A percentile compares a stretch with the other conserved stretches of the same genome.
Conservation (phyloP, 129 eudicot species). For the Ambrosia artemisiifolia region DNA sequence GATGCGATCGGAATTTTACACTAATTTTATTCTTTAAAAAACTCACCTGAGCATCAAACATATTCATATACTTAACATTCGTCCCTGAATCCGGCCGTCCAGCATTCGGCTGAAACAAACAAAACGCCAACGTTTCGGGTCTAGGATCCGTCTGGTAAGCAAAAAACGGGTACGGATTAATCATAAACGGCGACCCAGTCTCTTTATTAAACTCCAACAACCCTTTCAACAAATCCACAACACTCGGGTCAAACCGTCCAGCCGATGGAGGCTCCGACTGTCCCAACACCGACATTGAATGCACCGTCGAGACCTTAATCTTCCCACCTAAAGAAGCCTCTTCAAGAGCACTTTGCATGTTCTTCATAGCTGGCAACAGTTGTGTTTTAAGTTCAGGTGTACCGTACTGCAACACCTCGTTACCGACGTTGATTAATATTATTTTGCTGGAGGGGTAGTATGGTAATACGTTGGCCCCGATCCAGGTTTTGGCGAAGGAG, state of each 20-base stretch:
- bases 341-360: conserved; percentile 59
- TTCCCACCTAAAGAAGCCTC: conserved; percentile 50
- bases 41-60: conserved; percentile 92
- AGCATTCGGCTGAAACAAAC: conserved; percentile 73
- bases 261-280: conserved; percentile 85
- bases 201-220: conserved; percentile 54
- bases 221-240: conserved; percentile 52
- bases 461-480: conserved; percentile 49
- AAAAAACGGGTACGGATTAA: conserved; percentile 82
- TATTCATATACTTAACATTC: conserved; percentile 69
- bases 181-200: conserved; percentile 67
- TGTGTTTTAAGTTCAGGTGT: conserved; percentile 43
- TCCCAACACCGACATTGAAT: conserved; percentile 66
- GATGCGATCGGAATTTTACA: no score
- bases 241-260: conserved; percentile 55
- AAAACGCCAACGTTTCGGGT: conserved; percentile 72
- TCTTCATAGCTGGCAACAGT: conserved; percentile 78
- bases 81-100: conserved; percentile 81
- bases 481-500: conserved; percentile 52
- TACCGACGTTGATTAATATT: conserved; percentile 67
- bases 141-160: conserved; percentile 85
- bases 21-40: no score
- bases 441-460: conserved; percentile 64
- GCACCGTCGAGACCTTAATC: conserved; percentile 79
- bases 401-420: conserved; percentile 64